These are phyloP conservation scores for Nepenthes alata DNA, from an alignment of 179 eudicot species.

Conservation along the genomic window DNA sequence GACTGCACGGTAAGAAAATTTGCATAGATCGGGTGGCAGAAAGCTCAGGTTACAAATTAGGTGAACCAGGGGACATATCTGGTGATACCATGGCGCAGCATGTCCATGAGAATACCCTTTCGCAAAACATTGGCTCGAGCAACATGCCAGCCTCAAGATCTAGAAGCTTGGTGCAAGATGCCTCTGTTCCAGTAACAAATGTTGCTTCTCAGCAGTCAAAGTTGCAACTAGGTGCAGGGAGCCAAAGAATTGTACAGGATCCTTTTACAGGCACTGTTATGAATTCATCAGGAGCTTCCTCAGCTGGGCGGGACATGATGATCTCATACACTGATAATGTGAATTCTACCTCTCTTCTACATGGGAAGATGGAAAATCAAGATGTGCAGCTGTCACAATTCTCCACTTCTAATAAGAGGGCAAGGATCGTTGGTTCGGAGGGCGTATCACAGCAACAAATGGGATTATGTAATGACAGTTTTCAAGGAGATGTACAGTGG, in stretches of 20 bases:
- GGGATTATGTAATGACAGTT: conserved; percentile 38
- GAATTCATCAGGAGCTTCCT: conserved; percentile 32
- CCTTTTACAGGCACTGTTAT: conserved; percentile 31
- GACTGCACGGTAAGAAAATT: conserved; percentile 54
- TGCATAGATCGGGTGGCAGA: conserved; percentile 60
- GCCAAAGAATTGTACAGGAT: conserved; percentile 42
- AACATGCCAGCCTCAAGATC: conserved; percentile 22
- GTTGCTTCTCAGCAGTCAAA: conserved; percentile 26
- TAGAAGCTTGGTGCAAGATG: conserved; percentile 27
- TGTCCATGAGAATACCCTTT: conserved; percentile 32
- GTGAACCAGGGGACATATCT: conserved; percentile 31
- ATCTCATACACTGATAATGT: conserved; percentile 35
- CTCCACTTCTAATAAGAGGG: conserved; percentile 41
- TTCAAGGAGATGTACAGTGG: conserved; percentile 64
- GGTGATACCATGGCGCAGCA: conserved; percentile 32
- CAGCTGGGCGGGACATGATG: conserved; percentile 46
- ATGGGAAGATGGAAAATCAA: conserved; percentile 61
- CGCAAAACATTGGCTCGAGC: conserved; percentile 39
- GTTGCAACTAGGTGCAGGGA: conserved; percentile 44
- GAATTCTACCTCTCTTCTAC: conserved; percentile 26
- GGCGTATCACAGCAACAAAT: conserved; percentile 44
- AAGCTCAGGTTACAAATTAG: conserved; percentile 43
- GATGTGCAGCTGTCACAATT: conserved; percentile 51
- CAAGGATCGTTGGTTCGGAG: conserved; percentile 42
- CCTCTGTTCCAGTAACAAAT: conserved; percentile 25